These are phyloP conservation scores for Lasiosphaeria miniovina DNA, from an alignment of 495 filamentous ascomycete species.

Conservation along the genomic window DNA sequence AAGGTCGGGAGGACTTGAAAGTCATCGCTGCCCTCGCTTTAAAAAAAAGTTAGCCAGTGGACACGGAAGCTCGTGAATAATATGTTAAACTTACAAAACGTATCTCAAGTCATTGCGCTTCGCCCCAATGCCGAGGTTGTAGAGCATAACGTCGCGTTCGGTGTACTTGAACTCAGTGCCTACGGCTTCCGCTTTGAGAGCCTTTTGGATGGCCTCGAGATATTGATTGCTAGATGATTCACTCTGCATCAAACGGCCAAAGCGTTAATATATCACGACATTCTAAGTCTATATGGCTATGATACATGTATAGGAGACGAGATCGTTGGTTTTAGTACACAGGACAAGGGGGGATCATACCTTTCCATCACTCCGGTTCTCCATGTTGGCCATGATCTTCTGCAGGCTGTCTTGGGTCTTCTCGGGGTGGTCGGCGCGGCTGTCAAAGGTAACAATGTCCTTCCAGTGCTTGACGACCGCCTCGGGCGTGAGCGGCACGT, in stretches of 20 bases:
- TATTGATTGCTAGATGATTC: conserved; percentile 38
- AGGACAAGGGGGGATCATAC: conserved; percentile 39
- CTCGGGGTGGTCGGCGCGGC: conserved; percentile 84
- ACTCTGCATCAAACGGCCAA: conserved; percentile 31
- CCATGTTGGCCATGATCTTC: conserved; percentile 90
- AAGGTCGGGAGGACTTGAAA: conserved; percentile 94
- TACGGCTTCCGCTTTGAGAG: conserved; percentile 65
- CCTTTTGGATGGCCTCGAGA: conserved; percentile 71
- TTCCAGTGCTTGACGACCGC: conserved; percentile 75
- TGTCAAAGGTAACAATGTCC: conserved; percentile 81
- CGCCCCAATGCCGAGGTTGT: conserved; percentile 93
- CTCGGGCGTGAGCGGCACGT: conserved; percentile 84
- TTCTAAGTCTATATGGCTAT: conserved; percentile 31
- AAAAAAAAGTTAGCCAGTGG: conserved; percentile 15
- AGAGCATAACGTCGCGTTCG: conserved; percentile 86
- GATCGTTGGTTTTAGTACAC: conserved; percentile 8
- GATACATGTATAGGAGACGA: conserved; percentile 21
- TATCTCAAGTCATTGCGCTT: conserved; percentile 86
- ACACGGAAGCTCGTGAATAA: neutral
- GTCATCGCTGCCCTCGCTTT: conserved; percentile 72
- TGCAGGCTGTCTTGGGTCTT: conserved; percentile 70
- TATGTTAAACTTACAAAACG: conserved; percentile 54
- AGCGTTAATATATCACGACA: conserved; percentile 31
- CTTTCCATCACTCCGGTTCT: conserved; percentile 61
- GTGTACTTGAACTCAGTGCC: conserved; percentile 80